Base-by-base conservation (phyloP, 306 rosid species). In the Prunus campanulata region DNA sequence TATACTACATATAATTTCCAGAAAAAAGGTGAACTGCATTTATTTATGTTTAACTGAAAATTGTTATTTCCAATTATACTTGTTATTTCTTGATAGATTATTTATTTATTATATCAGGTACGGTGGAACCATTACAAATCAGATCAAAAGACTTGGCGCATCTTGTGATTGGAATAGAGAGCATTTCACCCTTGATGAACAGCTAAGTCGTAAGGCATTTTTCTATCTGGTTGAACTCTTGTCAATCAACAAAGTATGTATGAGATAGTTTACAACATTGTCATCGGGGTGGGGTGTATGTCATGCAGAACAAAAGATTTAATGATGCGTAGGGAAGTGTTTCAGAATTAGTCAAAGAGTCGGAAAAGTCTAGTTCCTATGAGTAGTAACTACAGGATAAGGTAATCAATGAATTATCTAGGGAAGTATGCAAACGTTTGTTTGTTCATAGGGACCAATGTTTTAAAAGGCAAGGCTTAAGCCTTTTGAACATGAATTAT, bases 91-190 rank as follows among this genome's bases (percentile, higher is more conserved):
- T 75, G 20, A 15, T 24, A 62, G 71, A 22, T 66, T 61, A 69
- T 46, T 75, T 72, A 24, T 67, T 78, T 70, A 66, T 71, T 67
- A 39, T 55, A 44, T 85, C 81, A 94, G 98, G 83, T 94, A 90
- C 84, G 98, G 97, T 74, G 97, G 97, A 79, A 89, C 97, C 76
- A 94, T 94, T 83, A 71, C 94, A 51, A 94, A 94, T 83, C 98
- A 94, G 91, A 94, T 94, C 62, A 94, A 89, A 91, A 90, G 98
- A 85, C 98, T 94, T 60, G 98, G 98, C 77, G 98, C 97, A 85
- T 94, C 98, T 51, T 94, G 98, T 87, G 98, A 94, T 86, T 94
- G 98, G 98, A 86, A 84, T 32, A 88, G 93, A 86, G 98, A 91
- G 81, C 98, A 86, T 79, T 94, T 94, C 82, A 94, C 98, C 78